A percentile compares a stretch with the other conserved stretches of the same genome.
phyloP scores from a whole-genome alignment of 352 stramenopile genomes.

The Pythium pyrilobum region DNA sequence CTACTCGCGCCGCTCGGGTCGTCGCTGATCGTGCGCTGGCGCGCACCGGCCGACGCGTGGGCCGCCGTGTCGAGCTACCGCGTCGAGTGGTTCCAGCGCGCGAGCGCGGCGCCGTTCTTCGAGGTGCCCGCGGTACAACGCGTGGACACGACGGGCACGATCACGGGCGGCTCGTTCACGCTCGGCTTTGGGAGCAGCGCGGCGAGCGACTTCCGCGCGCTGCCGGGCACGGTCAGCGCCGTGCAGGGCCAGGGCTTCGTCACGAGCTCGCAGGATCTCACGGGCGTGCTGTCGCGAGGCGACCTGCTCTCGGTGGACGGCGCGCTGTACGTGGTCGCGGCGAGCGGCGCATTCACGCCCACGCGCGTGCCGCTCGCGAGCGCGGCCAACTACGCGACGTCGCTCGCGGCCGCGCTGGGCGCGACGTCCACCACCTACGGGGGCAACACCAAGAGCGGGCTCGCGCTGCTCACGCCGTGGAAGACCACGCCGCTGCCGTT shows the following conservation, averaged over 20 bases:
- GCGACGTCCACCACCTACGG: conserved; percentile 26
- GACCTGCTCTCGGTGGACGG: conserved; percentile 80
- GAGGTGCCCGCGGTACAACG: conserved; percentile 45
- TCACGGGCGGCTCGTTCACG: conserved; percentile 55
- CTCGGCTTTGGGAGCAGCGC: conserved; percentile 43
- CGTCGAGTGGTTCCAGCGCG: conserved; percentile 75
- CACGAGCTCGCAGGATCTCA: conserved; percentile 86
- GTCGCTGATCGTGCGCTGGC: conserved; percentile 53
- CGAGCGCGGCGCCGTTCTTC: conserved; percentile 46
- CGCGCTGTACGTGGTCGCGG: conserved; percentile 69
- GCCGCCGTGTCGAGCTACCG: conserved; percentile 31
- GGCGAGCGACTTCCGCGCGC: conserved; percentile 18
- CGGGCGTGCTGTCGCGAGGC: conserved; percentile 70
- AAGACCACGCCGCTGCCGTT: conserved; percentile 50
- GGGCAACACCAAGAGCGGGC: conserved; percentile 36
- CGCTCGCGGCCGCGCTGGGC: conserved; percentile 24
- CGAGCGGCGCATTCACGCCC: conserved; percentile 63
- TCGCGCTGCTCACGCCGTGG: conserved; percentile 45
- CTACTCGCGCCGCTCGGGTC: conserved; percentile 28
- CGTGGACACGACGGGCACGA: conserved; percentile 40
- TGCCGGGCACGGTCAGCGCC: conserved; percentile 53
- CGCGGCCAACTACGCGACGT: conserved; percentile 20
- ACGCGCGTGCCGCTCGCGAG: conserved; percentile 55
- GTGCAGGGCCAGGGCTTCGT: conserved; percentile 53
- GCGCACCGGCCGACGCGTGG: conserved; percentile 22